A percentile compares a stretch with the other conserved stretches of the same genome.
phyloP scores from a whole-genome alignment of 441 rosid species.

The Gossypium gossypioides region DNA sequence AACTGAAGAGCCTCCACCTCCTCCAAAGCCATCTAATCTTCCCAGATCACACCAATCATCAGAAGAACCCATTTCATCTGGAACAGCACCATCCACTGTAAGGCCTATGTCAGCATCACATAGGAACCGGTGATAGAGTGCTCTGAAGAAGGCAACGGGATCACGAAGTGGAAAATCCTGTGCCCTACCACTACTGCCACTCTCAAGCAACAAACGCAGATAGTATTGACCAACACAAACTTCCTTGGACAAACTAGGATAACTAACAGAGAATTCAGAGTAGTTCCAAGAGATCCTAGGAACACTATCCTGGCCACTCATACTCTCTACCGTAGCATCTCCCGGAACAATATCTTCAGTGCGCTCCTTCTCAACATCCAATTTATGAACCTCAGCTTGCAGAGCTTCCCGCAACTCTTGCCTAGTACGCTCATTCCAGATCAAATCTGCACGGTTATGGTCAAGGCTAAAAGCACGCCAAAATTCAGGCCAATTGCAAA shows the following conservation, averaged over 20 bases:
- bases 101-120: constrained; percentile 99
- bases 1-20: constrained; percentile 94
- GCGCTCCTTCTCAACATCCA: constrained; percentile 95
- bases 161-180: constrained; percentile 98
- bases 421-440: constrained; percentile 98
- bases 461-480: constrained; percentile 99
- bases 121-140: constrained; percentile 94
- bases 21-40: constrained; percentile 98
- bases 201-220: constrained; percentile 91
- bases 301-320: constrained; percentile 63
- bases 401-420: constrained; percentile 96
- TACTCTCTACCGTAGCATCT: constrained; percentile 42
- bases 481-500: constrained; percentile 92
- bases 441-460: constrained; percentile 97
- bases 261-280: constrained; percentile 83
- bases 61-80: constrained; percentile 95
- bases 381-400: constrained; percentile 94
- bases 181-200: constrained; percentile 82
- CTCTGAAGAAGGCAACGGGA: constrained; percentile 94
- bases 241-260: constrained; percentile 95
- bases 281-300: constrained; percentile 98
- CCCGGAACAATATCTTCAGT: constrained; percentile 91
- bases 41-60: constrained; percentile 99
- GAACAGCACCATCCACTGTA: constrained; percentile 84
- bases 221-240: constrained; percentile 99